Evolutionary conservation across 2,329 filamentous ascomycete species (phyloP), one percentile per base, ranked within the genome.

Genomic region (Calonectria honghensis): DNA sequence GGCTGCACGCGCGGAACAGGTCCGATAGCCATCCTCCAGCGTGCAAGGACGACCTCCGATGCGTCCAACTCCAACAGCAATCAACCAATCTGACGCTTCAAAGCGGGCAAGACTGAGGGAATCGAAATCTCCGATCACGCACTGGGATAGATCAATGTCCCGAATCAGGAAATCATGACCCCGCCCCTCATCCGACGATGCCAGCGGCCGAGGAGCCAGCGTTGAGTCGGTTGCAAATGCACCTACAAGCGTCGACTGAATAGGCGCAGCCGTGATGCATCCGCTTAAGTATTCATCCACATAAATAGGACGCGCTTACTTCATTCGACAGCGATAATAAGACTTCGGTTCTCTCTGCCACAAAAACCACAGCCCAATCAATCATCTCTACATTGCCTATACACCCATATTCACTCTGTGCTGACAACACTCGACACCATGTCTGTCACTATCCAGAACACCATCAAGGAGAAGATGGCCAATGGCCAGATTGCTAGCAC

Each of bases 391-490:
- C 39, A 35, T 16, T 65, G 18, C 50, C 61, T 24, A n/a, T 35
- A 11, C 61, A 64, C 20, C 41, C 27, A 24, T 18, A 4, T 41
- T 41, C 57, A 29, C 35, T 20, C 24, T 63, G n/a, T 27, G 27
- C 24, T 29, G 37, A 29, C 24, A 63, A 63, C n/a, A 32, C 27
- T 32, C 41, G 41, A 3, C 61, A 72, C 1, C 13, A 82, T 82
- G 81, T 35, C 79, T 29, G 35, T 75, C 10, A 65, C 76, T 1
- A 75, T 82, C 18, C 65, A 74, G 29, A 80, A 83, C 32, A 67
- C 77, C 2, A 72, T 83, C 78, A 76, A 77, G 59, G 81, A 83
- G 67, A 81, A 80, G 70, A 76, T 83, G 18, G 74, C 77, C 41
- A 70, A 75, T 27, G 75, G 78, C 29, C 78, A 82, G 27, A 79